Percentiles rank a stretch among this genome's conserved stretches.
Evolutionary conservation across 192 early-diverging fungal genomes (phyloP).

Genomic region (Backusella parvicylindrica): DNA sequence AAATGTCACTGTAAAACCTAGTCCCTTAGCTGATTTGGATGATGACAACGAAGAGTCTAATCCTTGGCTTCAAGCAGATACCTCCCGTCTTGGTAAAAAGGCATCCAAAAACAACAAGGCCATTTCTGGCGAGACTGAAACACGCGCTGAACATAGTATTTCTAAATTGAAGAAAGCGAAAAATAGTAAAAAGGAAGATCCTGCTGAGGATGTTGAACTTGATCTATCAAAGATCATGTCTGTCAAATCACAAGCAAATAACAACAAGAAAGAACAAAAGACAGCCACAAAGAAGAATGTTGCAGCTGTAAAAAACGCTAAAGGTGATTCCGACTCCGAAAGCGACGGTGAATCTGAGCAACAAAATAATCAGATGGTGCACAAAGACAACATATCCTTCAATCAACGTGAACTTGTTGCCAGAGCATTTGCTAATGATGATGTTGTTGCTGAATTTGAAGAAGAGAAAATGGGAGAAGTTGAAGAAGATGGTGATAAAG

Average conservation of each 20-base stretch:
- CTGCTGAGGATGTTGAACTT: slow-evolving; percentile 64
- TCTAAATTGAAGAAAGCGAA: slow-evolving; percentile 58
- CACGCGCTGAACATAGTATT: slow-evolving; percentile 62
- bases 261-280: not conserved
- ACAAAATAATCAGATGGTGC: slow-evolving; percentile 48
- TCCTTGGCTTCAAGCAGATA: slow-evolving; percentile 74
- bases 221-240: slow-evolving; percentile 66
- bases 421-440: slow-evolving; percentile 93
- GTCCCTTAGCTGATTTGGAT: slow-evolving; percentile 22
- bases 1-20: slow-evolving; percentile 25
- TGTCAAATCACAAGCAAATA: slow-evolving; percentile 38
- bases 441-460: slow-evolving; percentile 89
- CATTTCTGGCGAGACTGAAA: slow-evolving; percentile 45
- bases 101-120: slow-evolving; percentile 53
- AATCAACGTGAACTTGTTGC: slow-evolving; percentile 82
- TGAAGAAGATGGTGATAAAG: slow-evolving; percentile 74
- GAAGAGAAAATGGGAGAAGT: slow-evolving; percentile 72
- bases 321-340: slow-evolving; percentile 23
- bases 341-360: slow-evolving; percentile 35
- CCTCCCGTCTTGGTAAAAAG: slow-evolving; percentile 44
- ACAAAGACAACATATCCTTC: slow-evolving; percentile 53
- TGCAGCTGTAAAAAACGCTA: slow-evolving; percentile 6
- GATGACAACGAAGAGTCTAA: slow-evolving; percentile 45
- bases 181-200: slow-evolving; percentile 24
- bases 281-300: not conserved